A percentile compares a stretch with the other conserved stretches of the same genome.
phyloP scores from a whole-genome alignment of 352 stramenopile genomes.

The Phytophthora brassicae region DNA sequence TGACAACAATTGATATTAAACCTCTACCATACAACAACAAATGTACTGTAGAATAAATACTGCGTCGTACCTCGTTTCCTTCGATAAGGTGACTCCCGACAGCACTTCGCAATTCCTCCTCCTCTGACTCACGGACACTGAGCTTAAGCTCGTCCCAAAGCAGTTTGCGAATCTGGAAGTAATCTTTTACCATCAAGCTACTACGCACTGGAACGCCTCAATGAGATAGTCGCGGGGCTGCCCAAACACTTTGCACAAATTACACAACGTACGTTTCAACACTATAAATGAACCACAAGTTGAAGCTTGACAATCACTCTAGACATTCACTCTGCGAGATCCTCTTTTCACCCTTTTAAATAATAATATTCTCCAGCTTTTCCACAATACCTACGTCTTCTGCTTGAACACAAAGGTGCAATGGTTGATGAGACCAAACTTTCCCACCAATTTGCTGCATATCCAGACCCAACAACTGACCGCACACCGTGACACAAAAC shows the following conservation, averaged over 20 bases:
- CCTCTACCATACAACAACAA: not conserved
- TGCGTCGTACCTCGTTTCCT: conserved; percentile 59
- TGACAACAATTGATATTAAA: not conserved
- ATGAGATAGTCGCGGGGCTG: not conserved
- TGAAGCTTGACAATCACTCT: conserved; percentile 23
- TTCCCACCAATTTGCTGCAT: conserved; percentile 18
- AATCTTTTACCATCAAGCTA: conserved; percentile 44
- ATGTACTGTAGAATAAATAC: not conserved
- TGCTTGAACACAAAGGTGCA: conserved; percentile 42
- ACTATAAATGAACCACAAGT: conserved; percentile 20
- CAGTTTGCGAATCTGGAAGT: conserved; percentile 69
- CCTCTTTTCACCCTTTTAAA: conserved; percentile 6
- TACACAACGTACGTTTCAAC: conserved; percentile 3
- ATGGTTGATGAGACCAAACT: conserved; percentile 49
- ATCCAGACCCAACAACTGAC: conserved; percentile 20
- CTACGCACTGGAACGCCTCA: not conserved
- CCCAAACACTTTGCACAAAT: conserved; percentile 11
- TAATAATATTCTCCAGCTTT: conserved; percentile 29
- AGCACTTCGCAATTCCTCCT: conserved; percentile 57
- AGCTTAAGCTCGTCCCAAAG: conserved; percentile 78
- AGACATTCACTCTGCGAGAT: too few species aligned
- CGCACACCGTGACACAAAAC: conserved; percentile 48
- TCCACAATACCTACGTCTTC: conserved; percentile 5
- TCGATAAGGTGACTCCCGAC: conserved; percentile 69
- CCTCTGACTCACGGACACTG: conserved; percentile 51